Evolutionary conservation across 169 alveolate species (phyloP).

Genomic region (Perkinsus marinus): DNA sequence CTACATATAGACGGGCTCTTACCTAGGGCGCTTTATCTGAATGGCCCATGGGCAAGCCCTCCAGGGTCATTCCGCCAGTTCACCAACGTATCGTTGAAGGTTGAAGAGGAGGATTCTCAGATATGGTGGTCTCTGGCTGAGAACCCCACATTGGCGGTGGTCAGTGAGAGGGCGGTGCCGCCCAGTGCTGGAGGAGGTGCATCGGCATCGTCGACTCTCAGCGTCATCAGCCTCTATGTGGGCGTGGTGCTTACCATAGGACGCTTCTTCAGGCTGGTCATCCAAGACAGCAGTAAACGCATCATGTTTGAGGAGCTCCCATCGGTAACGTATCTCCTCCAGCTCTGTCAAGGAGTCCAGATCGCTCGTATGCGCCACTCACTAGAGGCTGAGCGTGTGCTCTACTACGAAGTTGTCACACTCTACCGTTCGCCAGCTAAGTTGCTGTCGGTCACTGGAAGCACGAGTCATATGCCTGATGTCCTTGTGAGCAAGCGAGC

Average conservation of each 20-base stretch:
- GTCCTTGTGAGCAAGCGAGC: not conserved
- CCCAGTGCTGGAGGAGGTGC: not conserved
- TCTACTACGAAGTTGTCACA: not conserved
- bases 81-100: not conserved
- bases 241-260: not conserved
- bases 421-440: not conserved
- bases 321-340: not conserved
- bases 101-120: not conserved
- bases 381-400: not conserved
- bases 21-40: not conserved
- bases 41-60: not conserved
- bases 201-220: not conserved
- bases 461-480: not conserved
- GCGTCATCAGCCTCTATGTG: not conserved
- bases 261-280: not conserved
- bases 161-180: not conserved
- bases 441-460: not conserved
- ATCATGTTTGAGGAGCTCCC: not conserved
- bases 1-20: not conserved
- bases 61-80: not conserved
- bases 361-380: not conserved
- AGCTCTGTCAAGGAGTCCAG: not conserved
- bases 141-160: not conserved
- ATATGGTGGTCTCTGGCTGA: not conserved
- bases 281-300: not conserved